phyloP scores from a whole-genome alignment of 176 grass and related monocot genomes.

The Cymbopogon citratus region DNA sequence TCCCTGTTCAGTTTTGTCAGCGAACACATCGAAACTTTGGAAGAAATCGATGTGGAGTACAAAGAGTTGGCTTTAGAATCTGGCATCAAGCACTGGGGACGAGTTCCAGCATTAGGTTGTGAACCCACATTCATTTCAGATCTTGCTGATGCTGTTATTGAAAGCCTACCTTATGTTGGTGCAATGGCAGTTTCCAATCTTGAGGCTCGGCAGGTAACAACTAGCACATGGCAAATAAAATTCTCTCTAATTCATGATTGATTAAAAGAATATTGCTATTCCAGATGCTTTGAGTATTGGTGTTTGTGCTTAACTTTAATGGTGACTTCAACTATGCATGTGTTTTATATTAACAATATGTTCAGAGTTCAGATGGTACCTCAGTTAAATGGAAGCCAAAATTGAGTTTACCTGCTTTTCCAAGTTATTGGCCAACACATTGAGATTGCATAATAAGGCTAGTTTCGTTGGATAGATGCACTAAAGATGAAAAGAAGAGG shows the following conservation, averaged over 20 bases:
- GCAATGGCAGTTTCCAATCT: conserved; percentile 98
- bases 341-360: background rate
- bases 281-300: background rate
- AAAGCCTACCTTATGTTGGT: conserved; percentile 96
- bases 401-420: background rate
- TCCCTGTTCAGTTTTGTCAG: conserved; percentile 85
- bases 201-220: conserved; percentile 94
- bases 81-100: conserved; percentile 86
- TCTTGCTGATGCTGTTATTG: conserved; percentile 89
- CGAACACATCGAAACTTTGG: conserved; percentile 98
- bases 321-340: background rate
- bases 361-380: background rate
- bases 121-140: conserved; percentile 84
- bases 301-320: conserved; percentile 19
- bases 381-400: background rate
- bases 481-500: background rate
- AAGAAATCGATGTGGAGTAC: conserved; percentile 99
- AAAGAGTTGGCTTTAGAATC: conserved; percentile 91
- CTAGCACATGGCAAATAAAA: conserved; percentile 16
- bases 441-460: background rate
- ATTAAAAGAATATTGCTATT: background rate
- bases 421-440: background rate
- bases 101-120: conserved; percentile 87
- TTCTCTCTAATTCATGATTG: background rate
- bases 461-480: background rate